phyloP scores from a whole-genome alignment of 225 moss, liverwort and hornwort genomes.

The Neckera pumila region DNA sequence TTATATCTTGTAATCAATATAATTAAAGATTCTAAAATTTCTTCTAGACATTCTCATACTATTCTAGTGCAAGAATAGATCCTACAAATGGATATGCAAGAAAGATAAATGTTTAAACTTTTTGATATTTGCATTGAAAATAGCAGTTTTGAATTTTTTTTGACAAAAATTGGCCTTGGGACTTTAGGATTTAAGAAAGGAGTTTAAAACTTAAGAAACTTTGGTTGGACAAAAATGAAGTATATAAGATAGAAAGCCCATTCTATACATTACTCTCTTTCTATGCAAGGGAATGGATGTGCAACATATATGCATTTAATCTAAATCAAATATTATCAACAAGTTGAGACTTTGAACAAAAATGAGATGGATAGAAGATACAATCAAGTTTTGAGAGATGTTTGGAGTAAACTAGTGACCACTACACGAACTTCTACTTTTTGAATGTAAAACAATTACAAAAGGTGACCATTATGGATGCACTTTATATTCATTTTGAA shows the following conservation, averaged over 20 bases:
- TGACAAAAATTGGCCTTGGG: too few species aligned
- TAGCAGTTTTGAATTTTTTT: too few species aligned
- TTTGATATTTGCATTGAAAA: too few species aligned
- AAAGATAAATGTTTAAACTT: too few species aligned
- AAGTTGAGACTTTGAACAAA: background rate
- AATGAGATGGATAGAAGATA: background rate
- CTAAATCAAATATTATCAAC: background rate
- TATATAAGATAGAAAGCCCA: background rate
- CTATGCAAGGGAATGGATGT: background rate
- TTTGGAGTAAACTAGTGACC: background rate
- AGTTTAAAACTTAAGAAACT: background rate
- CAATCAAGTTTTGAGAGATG: background rate
- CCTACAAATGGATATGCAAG: too few species aligned
- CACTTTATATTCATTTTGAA: too few species aligned
- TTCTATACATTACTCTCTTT: background rate
- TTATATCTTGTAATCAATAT: too few species aligned
- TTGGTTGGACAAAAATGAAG: background rate
- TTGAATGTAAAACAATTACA: background rate
- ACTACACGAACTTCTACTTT: background rate
- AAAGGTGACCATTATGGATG: background rate
- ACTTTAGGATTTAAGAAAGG: too few species aligned
- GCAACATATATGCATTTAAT: background rate
- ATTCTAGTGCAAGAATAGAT: too few species aligned
- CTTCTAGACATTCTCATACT: too few species aligned
- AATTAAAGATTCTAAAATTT: too few species aligned